Percentiles rank a stretch among this genome's conserved stretches.
These are phyloP conservation scores for Phytophthora cryptogea DNA, from an alignment of 352 stramenopile species.

Conservation along the genomic window DNA sequence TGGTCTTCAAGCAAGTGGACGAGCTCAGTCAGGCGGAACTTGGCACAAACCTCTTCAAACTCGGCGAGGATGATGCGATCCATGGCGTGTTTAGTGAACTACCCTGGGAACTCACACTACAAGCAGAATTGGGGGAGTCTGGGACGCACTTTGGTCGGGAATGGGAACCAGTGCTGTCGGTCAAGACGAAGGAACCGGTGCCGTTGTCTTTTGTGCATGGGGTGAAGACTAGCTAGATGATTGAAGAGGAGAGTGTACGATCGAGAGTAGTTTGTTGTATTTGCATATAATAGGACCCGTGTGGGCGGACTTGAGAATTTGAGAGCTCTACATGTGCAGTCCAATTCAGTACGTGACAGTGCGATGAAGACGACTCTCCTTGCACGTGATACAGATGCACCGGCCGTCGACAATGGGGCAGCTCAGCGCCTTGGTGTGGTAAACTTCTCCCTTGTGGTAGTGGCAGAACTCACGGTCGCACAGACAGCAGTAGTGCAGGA, in stretches of 20 bases:
- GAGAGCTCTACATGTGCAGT: slow-evolving; percentile 1
- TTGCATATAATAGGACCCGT: slow-evolving; percentile 17
- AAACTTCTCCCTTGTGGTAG: slow-evolving; percentile 80
- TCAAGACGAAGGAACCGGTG: slow-evolving; percentile 9
- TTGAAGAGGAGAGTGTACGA: neutral
- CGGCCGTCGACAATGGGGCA: slow-evolving; percentile 80
- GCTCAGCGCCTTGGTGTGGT: slow-evolving; percentile 78
- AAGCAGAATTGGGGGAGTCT: slow-evolving; percentile 27
- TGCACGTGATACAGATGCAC: slow-evolving; percentile 77
- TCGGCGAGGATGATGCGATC: slow-evolving; percentile 48
- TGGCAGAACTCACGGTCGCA: slow-evolving; percentile 87
- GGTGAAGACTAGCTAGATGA: neutral
- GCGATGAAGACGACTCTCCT: slow-evolving; percentile 62
- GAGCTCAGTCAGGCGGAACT: slow-evolving; percentile 26
- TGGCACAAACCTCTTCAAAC: slow-evolving; percentile 31
- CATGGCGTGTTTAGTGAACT: slow-evolving; percentile 44
- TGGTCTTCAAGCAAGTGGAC: slow-evolving; percentile 24
- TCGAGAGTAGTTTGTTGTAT: slow-evolving; percentile 12
- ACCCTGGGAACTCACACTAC: slow-evolving; percentile 36
- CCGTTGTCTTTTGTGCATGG: slow-evolving; percentile 24
- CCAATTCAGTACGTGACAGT: slow-evolving; percentile 50
- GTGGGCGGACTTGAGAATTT: slow-evolving; percentile 6
- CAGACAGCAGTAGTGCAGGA: slow-evolving; percentile 82
- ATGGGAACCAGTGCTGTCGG: slow-evolving; percentile 35
- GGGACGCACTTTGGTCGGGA: slow-evolving; percentile 37